phyloP scores from a whole-genome alignment of 2,329 filamentous ascomycete species.

The Hymenoscyphus scutula region DNA sequence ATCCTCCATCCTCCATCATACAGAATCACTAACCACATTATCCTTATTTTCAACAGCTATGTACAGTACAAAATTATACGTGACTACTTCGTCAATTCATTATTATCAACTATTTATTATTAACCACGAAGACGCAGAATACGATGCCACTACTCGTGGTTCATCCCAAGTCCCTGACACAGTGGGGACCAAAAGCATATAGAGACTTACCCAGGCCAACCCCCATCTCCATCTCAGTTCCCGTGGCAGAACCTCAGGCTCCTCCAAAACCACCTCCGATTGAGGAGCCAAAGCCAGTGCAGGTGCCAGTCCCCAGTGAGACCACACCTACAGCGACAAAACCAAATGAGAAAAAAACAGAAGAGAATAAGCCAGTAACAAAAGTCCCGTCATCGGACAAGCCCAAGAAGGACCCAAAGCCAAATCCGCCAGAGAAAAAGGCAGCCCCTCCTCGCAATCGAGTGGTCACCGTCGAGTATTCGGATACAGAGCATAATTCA shows the following conservation, averaged over 20 bases:
- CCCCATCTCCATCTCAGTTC: neutral
- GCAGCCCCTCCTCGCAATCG: neutral
- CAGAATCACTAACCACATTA: neutral
- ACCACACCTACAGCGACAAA: neutral
- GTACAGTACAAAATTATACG: neutral
- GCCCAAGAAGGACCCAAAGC: neutral
- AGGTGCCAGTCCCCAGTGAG: neutral
- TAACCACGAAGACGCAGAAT: neutral
- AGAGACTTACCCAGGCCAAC: neutral
- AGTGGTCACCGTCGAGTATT: slow-evolving; percentile 6
- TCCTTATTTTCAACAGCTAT: neutral
- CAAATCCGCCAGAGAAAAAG: neutral
- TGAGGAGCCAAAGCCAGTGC: neutral
- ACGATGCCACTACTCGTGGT: neutral
- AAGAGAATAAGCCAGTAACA: neutral
- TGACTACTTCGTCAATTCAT: neutral
- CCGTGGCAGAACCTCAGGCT: neutral
- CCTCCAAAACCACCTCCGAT: neutral
- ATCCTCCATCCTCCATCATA: neutral
- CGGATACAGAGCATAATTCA: slow-evolving; percentile 3
- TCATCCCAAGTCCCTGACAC: neutral
- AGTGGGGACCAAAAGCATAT: neutral
- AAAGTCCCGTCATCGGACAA: neutral
- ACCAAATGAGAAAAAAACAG: neutral
- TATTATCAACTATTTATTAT: neutral